Conservation (phyloP, 805 yeast genomes). For the Saturnispora gosingensis region DNA sequence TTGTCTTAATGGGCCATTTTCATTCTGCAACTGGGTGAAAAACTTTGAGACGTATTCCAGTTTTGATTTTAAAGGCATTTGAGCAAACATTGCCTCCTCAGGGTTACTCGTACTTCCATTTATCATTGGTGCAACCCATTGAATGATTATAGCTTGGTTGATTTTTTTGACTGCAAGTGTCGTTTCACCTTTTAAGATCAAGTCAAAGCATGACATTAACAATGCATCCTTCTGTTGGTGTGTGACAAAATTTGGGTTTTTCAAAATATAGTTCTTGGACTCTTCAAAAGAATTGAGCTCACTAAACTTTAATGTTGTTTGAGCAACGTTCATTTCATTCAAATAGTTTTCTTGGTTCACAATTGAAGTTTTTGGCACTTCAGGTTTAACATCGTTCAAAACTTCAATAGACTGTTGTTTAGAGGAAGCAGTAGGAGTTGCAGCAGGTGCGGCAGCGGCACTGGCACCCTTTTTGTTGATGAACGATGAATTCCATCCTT, state of each 20-base stretch:
- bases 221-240: slow-evolving; percentile 87
- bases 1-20: slow-evolving; percentile 49
- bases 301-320: slow-evolving; percentile 60
- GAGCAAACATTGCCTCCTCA: slow-evolving; percentile 6
- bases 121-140: slow-evolving; percentile 9
- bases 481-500: slow-evolving; percentile 84
- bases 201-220: slow-evolving; percentile 86
- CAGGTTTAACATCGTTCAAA: neutral
- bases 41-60: slow-evolving; percentile 30
- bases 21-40: slow-evolving; percentile 49
- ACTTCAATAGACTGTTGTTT: slow-evolving; percentile 6
- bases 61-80: slow-evolving; percentile 12
- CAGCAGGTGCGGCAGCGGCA: neutral
- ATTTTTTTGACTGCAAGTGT: slow-evolving; percentile 28
- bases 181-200: slow-evolving; percentile 55
- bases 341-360: slow-evolving; percentile 18
- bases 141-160: slow-evolving; percentile 6
- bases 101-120: slow-evolving; percentile 1
- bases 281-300: slow-evolving; percentile 39
- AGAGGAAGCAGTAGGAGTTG: slow-evolving; percentile 10
- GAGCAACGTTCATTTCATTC: slow-evolving; percentile 46
- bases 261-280: slow-evolving; percentile 43
- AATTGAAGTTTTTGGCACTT: slow-evolving; percentile 22
- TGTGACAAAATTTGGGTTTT: slow-evolving; percentile 60
- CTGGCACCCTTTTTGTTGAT: slow-evolving; percentile 40